Conservation (phyloP, 192 early-diverging fungal genomes). For the Backusella mclennaniae region DNA sequence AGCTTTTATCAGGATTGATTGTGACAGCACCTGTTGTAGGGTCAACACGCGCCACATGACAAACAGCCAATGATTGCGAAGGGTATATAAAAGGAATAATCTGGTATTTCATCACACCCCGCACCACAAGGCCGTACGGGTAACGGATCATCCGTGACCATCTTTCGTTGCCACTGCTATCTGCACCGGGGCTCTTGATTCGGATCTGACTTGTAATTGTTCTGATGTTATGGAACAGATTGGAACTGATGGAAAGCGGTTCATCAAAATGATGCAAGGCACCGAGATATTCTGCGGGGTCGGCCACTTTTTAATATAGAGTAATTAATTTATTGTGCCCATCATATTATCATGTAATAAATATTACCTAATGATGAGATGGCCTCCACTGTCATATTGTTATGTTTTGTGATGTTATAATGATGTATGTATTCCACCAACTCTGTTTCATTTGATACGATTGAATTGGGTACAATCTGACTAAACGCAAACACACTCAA, state of each 20-base stretch:
- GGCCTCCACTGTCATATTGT: background rate
- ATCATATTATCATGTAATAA: background rate
- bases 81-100: constrained; percentile 6
- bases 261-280: constrained; percentile 34
- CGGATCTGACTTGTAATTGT: constrained; percentile 24
- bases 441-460: background rate
- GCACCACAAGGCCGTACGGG: constrained; percentile 29
- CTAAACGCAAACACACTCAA: constrained; percentile 64
- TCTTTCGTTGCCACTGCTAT: constrained; percentile 34
- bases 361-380: background rate
- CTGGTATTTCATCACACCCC: constrained; percentile 31
- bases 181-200: constrained; percentile 37
- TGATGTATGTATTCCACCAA: background rate
- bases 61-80: constrained; percentile 21
- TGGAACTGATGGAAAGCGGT: constrained; percentile 21
- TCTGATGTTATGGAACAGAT: background rate
- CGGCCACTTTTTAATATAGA: background rate
- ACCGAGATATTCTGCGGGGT: constrained; percentile 38
- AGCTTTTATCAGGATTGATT: constrained; percentile 17
- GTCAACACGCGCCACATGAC: constrained; percentile 25
- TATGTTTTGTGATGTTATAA: background rate
- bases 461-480: constrained; percentile 21
- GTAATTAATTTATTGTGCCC: background rate
- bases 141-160: constrained; percentile 40
- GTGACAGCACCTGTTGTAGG: constrained; percentile 26